These are phyloP conservation scores for Tinospora cordifolia DNA, from an alignment of 164 flowering plant genomes.

Conservation along the genomic window DNA sequence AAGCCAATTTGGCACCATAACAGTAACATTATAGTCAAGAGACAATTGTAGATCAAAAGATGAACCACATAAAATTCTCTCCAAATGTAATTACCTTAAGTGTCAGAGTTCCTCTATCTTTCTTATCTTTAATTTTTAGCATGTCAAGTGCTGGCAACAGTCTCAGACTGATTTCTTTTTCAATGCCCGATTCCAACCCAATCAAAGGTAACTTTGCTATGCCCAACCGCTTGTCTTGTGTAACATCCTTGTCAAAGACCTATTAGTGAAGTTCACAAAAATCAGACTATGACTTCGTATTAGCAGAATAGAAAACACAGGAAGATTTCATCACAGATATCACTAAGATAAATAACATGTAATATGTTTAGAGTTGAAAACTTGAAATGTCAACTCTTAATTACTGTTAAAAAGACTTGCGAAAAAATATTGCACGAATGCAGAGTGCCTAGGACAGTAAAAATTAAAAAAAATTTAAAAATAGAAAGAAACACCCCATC, in stretches of 20 bases:
- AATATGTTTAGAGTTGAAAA: neutral
- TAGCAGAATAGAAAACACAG: neutral
- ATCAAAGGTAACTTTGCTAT: conserved; percentile 60
- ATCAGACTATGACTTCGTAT: neutral
- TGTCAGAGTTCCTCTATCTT: conserved; percentile 79
- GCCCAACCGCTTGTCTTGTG: conserved; percentile 85
- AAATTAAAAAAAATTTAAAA: too few species aligned
- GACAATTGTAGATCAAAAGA: neutral
- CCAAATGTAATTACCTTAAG: conserved; percentile 44
- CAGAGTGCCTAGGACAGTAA: neutral
- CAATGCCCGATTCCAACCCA: conserved; percentile 50
- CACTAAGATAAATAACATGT: neutral
- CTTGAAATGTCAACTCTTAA: neutral
- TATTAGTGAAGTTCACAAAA: conserved; percentile 18
- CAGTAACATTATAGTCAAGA: neutral
- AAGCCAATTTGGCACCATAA: too few species aligned
- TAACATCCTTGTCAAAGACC: conserved; percentile 86
- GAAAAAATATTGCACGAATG: neutral
- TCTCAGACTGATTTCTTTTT: conserved; percentile 57
- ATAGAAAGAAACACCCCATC: neutral
- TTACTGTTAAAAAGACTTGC: neutral
- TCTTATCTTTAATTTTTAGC: conserved; percentile 83
- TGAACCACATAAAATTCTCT: neutral
- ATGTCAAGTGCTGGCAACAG: conserved; percentile 74
- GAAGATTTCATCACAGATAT: neutral